These are phyloP conservation scores for Sugiyamaella lignohabitans DNA, from an alignment of 805 yeast species.

Conservation along the genomic window DNA sequence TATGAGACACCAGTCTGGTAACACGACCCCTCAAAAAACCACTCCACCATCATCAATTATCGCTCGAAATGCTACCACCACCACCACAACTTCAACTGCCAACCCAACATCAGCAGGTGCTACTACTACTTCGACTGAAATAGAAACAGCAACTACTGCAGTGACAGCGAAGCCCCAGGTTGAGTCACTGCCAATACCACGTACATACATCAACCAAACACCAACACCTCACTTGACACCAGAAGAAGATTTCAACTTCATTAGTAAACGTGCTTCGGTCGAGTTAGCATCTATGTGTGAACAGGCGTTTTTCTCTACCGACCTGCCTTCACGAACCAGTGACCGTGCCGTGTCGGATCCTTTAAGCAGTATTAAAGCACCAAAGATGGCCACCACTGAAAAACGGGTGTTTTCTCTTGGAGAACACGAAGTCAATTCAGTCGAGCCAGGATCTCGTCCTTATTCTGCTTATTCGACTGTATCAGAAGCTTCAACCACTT, in stretches of 20 bases:
- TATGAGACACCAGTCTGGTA: not conserved
- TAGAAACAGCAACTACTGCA: conserved; percentile 3
- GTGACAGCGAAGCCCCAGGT: no score
- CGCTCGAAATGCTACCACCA: not conserved
- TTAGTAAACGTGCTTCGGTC: conserved; percentile 9
- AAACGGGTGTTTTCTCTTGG: conserved; percentile 18
- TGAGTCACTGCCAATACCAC: no score
- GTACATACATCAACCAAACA: not conserved
- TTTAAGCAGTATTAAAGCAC: not conserved
- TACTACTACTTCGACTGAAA: not conserved
- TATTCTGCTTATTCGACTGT: conserved; percentile 10
- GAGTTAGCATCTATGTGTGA: conserved; percentile 30
- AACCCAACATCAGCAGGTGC: conserved; percentile 2
- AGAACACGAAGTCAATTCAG: conserved; percentile 7
- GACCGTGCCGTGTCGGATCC: conserved; percentile 15
- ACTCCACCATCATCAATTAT: not conserved
- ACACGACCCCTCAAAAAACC: not conserved
- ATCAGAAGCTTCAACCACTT: conserved; percentile 4
- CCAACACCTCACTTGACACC: not conserved
- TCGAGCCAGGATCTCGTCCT: conserved; percentile 17
- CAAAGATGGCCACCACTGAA: not conserved
- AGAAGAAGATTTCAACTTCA: not conserved
- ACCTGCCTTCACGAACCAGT: conserved; percentile 3
- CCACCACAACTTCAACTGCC: not conserved
- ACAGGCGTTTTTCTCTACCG: conserved; percentile 24